These are phyloP conservation scores for Tricholoma hemisulphureum DNA, from an alignment of 768 basidiomycete species.

Conservation along the genomic window DNA sequence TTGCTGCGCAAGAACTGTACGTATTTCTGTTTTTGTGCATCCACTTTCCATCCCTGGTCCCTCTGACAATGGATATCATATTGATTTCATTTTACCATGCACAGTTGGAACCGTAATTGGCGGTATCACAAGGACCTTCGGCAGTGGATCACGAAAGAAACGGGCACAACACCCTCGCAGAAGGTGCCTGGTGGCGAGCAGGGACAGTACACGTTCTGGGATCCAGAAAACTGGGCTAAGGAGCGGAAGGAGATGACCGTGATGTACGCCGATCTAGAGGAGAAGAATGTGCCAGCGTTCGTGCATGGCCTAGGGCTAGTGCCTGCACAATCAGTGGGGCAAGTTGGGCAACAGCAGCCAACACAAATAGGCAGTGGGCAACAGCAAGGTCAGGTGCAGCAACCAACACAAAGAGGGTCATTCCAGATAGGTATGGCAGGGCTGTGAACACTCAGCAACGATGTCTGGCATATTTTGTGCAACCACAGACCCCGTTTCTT, in stretches of 20 bases:
- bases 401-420: slow-evolving; percentile 37
- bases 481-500: slow-evolving; percentile 9
- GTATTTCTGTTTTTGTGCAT: slow-evolving; percentile 33
- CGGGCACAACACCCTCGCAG: slow-evolving; percentile 68
- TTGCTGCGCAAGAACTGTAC: slow-evolving; percentile 93
- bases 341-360: slow-evolving; percentile 37
- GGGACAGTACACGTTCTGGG: slow-evolving; percentile 90
- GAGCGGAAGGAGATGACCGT: slow-evolving; percentile 78
- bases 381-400: slow-evolving; percentile 24
- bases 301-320: slow-evolving; percentile 48
- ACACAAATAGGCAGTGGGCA: slow-evolving; percentile 8
- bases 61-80: background rate
- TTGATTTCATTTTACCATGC: slow-evolving; percentile 8
- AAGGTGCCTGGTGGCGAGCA: slow-evolving; percentile 82
- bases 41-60: background rate
- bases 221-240: slow-evolving; percentile 76
- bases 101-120: slow-evolving; percentile 92
- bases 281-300: slow-evolving; percentile 67
- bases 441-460: slow-evolving; percentile 30
- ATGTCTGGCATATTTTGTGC: slow-evolving; percentile 5
- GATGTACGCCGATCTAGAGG: slow-evolving; percentile 70
- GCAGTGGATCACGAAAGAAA: slow-evolving; percentile 85
- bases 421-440: slow-evolving; percentile 56
- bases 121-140: slow-evolving; percentile 91
- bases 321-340: slow-evolving; percentile 35